Percentiles rank a stretch among this genome's conserved stretches.
phyloP scores from a whole-genome alignment of 2,329 filamentous ascomycete genomes.

The Raffaelea arxii region DNA sequence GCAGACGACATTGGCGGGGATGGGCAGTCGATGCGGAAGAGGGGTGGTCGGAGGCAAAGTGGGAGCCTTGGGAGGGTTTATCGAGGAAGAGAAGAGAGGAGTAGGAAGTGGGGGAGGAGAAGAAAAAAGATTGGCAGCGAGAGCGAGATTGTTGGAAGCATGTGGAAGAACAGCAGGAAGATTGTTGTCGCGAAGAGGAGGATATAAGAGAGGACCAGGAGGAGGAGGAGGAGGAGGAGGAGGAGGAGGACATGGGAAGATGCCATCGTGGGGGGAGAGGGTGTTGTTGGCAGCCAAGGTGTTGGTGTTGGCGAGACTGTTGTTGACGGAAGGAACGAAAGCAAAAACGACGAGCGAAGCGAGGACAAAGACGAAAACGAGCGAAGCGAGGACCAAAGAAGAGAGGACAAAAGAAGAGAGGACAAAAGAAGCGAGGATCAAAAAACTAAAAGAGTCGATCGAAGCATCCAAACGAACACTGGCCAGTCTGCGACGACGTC shows the following conservation, averaged over 20 bases:
- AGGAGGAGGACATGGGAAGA: neutral
- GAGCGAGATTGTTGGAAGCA: conserved; percentile 28
- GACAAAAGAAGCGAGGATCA: conserved; percentile 14
- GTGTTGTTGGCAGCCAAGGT: conserved; percentile 57
- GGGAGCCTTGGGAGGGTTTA: conserved; percentile 42
- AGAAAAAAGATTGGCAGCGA: conserved; percentile 5
- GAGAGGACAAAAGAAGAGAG: conserved; percentile 13
- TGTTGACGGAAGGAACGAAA: conserved; percentile 34
- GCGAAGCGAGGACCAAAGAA: neutral
- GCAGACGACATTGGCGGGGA: conserved; percentile 59
- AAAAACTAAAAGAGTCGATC: conserved; percentile 26
- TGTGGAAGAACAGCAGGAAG: conserved; percentile 40
- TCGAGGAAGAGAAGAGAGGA: conserved; percentile 11
- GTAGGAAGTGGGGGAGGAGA: conserved; percentile 12
- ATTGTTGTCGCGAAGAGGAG: conserved; percentile 24
- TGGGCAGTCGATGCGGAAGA: conserved; percentile 71
- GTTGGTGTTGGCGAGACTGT: conserved; percentile 63
- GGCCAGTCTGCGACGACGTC: conserved; percentile 47
- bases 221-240: neutral
- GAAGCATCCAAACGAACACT: conserved; percentile 57
- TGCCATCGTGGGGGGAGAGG: conserved; percentile 33
- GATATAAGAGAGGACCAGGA: conserved; percentile 6
- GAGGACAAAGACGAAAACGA: neutral
- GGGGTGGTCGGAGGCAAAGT: conserved; percentile 58
- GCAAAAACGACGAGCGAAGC: neutral